Base-by-base conservation (phyloP, 2,329 filamentous ascomycete species). In the Hymenoscyphus fructigenus region DNA sequence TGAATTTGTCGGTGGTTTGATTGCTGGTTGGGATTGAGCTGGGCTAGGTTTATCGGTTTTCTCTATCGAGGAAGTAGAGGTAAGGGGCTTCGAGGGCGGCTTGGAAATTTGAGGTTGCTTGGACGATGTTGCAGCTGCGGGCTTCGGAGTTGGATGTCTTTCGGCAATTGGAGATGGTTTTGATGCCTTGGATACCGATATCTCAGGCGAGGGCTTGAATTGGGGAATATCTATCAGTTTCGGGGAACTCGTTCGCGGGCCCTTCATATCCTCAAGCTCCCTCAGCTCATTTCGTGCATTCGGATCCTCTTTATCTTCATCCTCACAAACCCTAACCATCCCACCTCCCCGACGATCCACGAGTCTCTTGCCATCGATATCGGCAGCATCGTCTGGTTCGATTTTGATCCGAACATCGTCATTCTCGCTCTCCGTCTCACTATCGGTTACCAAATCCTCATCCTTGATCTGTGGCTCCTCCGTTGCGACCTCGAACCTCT, bases 271-370 rank as follows among this genome's bases (percentile, higher is more conserved):
- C 61, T 83, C 83, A 60, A 95, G 79, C 75, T 96, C 91, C 15
- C 83, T 80, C 70, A 92, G 79, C 76, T 96, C 90, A 34, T 84
- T 81, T 71, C 84, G 81, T 2, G 80, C 83, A 71, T 86, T 81
- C 20, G 81, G 78, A 62, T 89, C 86, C 44, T 84, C 82, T 2
- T 83, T 82, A 74, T 81, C 81, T 68, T 92, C 89, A 56, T 90
- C 89, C 67, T 88, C 89, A 73, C 92, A 95, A 0, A 95, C 86
- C 70, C 86, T 90, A 66, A 94, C 79, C 82, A 96, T 82, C 14
- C 84, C 83, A 23, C 84, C 81, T 0, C 90, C 91, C 61, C 89
- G 84, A 9, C 80, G 79, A 72, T 93, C 91, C 26, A 89, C 76
- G 57, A 93, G 79, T 66, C 80, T 83, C 61, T 80, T 84, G 0